Base-by-base conservation (phyloP, 202 grass and related monocot species). In the Carex arenaria region DNA sequence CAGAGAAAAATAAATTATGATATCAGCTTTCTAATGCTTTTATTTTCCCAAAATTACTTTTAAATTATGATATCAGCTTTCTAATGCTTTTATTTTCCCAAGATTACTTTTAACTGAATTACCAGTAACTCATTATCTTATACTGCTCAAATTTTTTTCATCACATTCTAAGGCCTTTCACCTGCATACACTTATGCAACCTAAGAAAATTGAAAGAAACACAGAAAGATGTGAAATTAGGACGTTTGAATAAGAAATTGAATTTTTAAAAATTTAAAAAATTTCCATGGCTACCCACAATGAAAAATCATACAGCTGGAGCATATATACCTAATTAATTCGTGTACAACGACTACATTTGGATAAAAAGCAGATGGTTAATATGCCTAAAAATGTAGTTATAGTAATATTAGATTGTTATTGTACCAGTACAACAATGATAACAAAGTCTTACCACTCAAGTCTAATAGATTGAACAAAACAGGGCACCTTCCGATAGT, bases 91-190 rank as follows among this genome's bases (percentile, higher is more conserved):
- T 38, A 97, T 88, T 83, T 85, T 93, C 5, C 80, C 87, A 78
- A 91, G 77, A 57, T 81, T 85, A 83, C 66, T 84, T 85, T 91
- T 65, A 5, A 84, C 65, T 11, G 87, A 74, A 75, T 84, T 67
- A 15, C 84, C 62, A 30, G 26, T 26, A 94, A 78, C 47, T 90
- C 64, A 64, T 64, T 64, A 90, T 22, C 47, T 88, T 94, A 54
- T 93, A 88, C 5, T 91, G 87, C 60, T 91, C 89, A 82, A 91
- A 90, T 82, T 91, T 94, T 1, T 82, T 83, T 90, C 89, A 3
- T 94, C 92, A 2, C 92, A 94, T 74, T 91, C 90, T 53, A 97
- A 68, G 3, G 95, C 92, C 59, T 90, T 90, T 84, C 84, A 90
- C 74, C 84, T 91, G 80, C 90, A 94, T 38, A 87, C 85, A 82